Evolutionary conservation across 1,284 basidiomycete species (phyloP).

Genomic region (Cerrena zonata): DNA sequence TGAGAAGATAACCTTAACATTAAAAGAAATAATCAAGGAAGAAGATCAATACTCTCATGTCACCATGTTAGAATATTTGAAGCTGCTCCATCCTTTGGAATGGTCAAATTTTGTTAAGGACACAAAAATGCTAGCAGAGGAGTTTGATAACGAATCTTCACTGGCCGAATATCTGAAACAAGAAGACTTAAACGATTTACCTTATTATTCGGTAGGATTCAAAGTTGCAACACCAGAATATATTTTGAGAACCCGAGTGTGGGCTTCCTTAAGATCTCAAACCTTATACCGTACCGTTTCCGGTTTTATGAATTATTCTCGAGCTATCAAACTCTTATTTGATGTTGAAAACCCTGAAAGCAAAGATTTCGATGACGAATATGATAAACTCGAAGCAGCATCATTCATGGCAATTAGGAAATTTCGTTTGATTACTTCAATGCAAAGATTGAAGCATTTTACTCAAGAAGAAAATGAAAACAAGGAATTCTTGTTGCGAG

Average conservation of each 20-base stretch:
- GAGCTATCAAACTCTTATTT: constrained; percentile 98
- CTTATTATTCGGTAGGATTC: constrained; percentile 99
- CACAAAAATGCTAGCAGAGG: constrained; percentile 97
- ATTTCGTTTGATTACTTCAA: constrained; percentile 98
- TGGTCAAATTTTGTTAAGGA: constrained; percentile 99
- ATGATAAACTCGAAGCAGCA: constrained; percentile 92
- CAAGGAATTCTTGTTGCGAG: constrained; percentile 94
- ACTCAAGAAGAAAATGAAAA: constrained; percentile 99
- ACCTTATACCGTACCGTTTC: constrained; percentile 99
- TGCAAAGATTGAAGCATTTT: constrained; percentile 99
- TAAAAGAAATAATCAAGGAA: constrained; percentile 93
- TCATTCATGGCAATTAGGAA: constrained; percentile 95
- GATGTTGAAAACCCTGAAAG: constrained; percentile 99
- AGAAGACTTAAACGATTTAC: constrained; percentile 89
- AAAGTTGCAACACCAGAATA: constrained; percentile 98
- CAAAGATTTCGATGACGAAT: constrained; percentile 93
- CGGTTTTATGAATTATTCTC: constrained; percentile 99
- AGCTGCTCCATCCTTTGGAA: constrained; percentile 97
- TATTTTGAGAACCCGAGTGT: constrained; percentile 96
- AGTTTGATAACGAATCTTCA: constrained; percentile 66
- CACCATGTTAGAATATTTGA: constrained; percentile 91
- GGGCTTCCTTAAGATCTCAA: constrained; percentile 97
- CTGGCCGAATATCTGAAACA: constrained; percentile 55
- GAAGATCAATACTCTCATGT: constrained; percentile 95
- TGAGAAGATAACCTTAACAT: constrained; percentile 89